phyloP scores from a whole-genome alignment of 2,329 filamentous ascomycete genomes.

The Trichophyton schoenleinii region DNA sequence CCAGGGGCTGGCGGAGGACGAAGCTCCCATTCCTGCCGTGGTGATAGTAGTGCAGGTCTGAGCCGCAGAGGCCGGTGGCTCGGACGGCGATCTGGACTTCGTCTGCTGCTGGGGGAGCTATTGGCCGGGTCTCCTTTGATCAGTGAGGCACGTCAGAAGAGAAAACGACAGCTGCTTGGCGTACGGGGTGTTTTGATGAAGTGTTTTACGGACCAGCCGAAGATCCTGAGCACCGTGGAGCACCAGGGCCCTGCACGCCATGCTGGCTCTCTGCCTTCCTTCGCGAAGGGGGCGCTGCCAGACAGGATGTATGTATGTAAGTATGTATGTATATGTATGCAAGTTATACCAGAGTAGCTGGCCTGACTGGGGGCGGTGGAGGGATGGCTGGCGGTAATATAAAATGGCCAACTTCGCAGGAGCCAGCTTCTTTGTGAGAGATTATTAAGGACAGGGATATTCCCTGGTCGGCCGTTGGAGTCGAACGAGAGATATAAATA shows the following conservation, averaged over 20 bases:
- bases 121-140: constrained; percentile 40
- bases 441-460: not conserved
- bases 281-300: no score
- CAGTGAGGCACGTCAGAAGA: not conserved
- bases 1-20: constrained; percentile 67
- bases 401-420: not conserved
- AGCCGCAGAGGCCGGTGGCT: constrained; percentile 58
- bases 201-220: constrained; percentile 37
- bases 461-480: not conserved
- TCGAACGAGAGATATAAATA: not conserved
- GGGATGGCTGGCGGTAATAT: not conserved
- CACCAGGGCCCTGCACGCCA: constrained; percentile 34
- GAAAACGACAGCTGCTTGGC: not conserved
- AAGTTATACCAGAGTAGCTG: not conserved
- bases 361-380: not conserved
- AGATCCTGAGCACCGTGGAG: constrained; percentile 51
- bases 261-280: not conserved
- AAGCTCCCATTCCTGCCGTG: constrained; percentile 82
- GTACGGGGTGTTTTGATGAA: not conserved
- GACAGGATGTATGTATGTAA: no score
- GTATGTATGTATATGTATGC: no score
- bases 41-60: constrained; percentile 71
- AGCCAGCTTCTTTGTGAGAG: not conserved
- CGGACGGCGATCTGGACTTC: constrained; percentile 55
- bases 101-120: constrained; percentile 35